A percentile compares a stretch with the other conserved stretches of the same genome.
phyloP scores from a whole-genome alignment of 73 alveolate species.

The Paraurostyla sp. region DNA sequence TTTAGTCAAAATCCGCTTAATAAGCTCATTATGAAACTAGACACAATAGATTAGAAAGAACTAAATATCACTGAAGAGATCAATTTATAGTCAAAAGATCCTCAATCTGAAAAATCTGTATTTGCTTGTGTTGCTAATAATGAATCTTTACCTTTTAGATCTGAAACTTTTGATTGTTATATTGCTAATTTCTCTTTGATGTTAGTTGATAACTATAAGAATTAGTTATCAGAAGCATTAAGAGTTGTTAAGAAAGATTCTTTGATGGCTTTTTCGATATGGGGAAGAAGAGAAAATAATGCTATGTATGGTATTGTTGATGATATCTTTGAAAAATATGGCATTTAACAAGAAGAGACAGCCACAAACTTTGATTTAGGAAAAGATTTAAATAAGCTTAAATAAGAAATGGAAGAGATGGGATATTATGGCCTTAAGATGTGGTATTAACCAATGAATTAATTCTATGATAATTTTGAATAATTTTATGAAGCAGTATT shows the following conservation, averaged over 20 bases:
- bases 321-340: neutral
- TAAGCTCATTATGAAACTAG: neutral
- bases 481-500: neutral
- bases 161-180: constrained; percentile 64
- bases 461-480: neutral
- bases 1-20: too few relatives aligned
- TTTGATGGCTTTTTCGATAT: constrained; percentile 57
- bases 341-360: neutral
- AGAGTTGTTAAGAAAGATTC: constrained; percentile 59
- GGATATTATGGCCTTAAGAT: constrained; percentile 61
- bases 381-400: constrained; percentile 17
- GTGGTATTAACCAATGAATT: constrained; percentile 54
- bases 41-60: neutral
- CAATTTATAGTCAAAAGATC: neutral
- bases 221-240: constrained; percentile 58
- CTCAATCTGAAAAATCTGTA: neutral
- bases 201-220: constrained; percentile 67
- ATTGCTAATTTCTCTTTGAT: constrained; percentile 59
- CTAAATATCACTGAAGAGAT: neutral
- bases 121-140: constrained; percentile 54
- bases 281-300: constrained; percentile 65
- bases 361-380: constrained; percentile 17
- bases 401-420: constrained; percentile 23
- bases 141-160: constrained; percentile 58
- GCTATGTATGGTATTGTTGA: neutral